Conservation (phyloP, 2,329 filamentous ascomycete species). For the Aspergillus awamori region DNA sequence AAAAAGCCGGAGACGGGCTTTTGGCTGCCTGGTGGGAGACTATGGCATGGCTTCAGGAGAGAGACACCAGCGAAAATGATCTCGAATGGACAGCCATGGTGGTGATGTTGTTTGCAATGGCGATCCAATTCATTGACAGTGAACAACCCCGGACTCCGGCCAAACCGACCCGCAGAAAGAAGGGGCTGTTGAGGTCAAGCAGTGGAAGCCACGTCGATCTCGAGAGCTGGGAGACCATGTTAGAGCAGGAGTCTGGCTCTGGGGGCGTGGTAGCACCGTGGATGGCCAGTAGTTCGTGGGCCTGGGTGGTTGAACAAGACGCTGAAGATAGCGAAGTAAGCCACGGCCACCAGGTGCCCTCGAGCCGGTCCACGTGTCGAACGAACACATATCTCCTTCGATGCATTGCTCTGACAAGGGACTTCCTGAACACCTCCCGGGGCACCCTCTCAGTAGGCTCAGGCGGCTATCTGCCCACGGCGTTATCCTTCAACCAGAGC, state of each 20-base stretch:
- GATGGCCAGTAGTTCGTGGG: constrained; percentile 67
- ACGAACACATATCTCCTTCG: constrained; percentile 49
- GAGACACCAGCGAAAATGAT: constrained; percentile 53
- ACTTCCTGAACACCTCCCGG: constrained; percentile 65
- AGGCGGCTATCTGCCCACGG: constrained; percentile 69
- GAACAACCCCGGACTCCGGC: constrained; percentile 36
- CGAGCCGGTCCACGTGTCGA: constrained; percentile 33
- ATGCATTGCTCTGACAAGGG: constrained; percentile 61
- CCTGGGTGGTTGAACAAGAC: constrained; percentile 68
- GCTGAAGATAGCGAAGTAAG: constrained; percentile 31
- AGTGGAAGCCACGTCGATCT: constrained; percentile 51
- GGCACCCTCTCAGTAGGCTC: constrained; percentile 59
- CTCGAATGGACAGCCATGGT: constrained; percentile 71
- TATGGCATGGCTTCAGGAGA: constrained; percentile 66
- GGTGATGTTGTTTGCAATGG: constrained; percentile 66
- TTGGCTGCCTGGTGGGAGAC: constrained; percentile 74
- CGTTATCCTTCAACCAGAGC: constrained; percentile 54
- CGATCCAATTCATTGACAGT: constrained; percentile 59
- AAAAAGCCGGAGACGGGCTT: constrained; percentile 61
- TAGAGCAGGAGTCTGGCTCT: constrained; percentile 48
- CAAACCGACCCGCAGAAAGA: constrained; percentile 45
- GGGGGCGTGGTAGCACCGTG: constrained; percentile 46
- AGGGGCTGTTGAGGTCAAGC: constrained; percentile 52
- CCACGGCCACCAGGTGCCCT: constrained; percentile 25
- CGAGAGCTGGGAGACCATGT: constrained; percentile 54